Evolutionary conservation across 148 eudicot species (phyloP).

Genomic region (Chenopodium formosanum): DNA sequence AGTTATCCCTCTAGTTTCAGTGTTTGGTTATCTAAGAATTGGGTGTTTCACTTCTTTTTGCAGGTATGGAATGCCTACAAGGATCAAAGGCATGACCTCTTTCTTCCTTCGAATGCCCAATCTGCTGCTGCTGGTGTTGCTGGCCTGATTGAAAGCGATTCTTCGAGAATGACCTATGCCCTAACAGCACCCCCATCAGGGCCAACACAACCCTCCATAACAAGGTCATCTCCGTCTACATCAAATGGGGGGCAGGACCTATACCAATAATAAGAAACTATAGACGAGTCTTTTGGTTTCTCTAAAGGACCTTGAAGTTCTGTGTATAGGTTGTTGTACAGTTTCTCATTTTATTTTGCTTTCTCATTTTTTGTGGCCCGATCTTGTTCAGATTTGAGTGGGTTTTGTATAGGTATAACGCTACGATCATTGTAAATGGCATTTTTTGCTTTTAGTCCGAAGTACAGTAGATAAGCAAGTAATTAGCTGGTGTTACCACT

Average conservation of each 20-base stretch:
- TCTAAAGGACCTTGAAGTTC: neutral
- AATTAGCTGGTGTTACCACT: neutral
- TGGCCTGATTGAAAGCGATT: conserved; percentile 83
- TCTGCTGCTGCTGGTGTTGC: conserved; percentile 95
- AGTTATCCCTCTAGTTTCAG: neutral
- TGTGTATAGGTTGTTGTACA: conserved; percentile 34
- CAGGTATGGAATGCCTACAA: conserved; percentile 98
- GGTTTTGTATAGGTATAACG: conserved; percentile 21
- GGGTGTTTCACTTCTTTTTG: conserved; percentile 12
- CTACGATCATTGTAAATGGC: conserved; percentile 2
- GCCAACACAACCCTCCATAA: conserved; percentile 35
- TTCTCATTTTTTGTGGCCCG: neutral
- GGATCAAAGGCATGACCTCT: conserved; percentile 93
- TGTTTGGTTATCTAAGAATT: neutral
- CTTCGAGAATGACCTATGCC: conserved; percentile 75
- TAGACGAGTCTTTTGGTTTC: neutral
- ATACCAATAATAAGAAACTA: conserved; percentile 19
- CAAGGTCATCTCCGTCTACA: conserved; percentile 40
- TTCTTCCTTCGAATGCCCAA: conserved; percentile 98
- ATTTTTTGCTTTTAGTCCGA: neutral
- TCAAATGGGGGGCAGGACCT: conserved; percentile 52
- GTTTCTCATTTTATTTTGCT: neutral
- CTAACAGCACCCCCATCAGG: conserved; percentile 64
- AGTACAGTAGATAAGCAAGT: neutral
- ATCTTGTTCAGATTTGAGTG: conserved; percentile 10